These are phyloP conservation scores for Fraxinus sp. DNA, from an alignment of 305 asterid genomes.

Conservation along the genomic window DNA sequence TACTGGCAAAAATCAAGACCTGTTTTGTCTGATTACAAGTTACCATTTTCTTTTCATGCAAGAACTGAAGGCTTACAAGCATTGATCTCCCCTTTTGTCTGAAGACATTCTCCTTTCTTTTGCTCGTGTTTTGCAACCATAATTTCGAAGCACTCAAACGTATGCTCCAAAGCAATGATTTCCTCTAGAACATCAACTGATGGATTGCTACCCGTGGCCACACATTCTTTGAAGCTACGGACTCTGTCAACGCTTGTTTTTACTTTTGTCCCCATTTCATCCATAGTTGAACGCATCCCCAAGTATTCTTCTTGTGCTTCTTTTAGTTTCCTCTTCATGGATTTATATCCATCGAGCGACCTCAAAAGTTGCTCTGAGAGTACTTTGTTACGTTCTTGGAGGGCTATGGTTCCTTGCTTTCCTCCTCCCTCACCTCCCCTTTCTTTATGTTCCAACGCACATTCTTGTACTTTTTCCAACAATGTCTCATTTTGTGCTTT, in stretches of 20 bases:
- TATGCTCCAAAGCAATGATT: conserved; percentile 50
- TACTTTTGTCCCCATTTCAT: conserved; percentile 52
- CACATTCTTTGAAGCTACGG: conserved; percentile 43
- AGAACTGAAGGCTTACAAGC: conserved; percentile 48
- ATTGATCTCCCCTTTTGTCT: conserved; percentile 38
- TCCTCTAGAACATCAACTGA: conserved; percentile 43
- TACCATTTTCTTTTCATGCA: conserved; percentile 33
- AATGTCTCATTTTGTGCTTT: conserved; percentile 50
- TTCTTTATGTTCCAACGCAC: conserved; percentile 39
- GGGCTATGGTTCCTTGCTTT: conserved; percentile 31
- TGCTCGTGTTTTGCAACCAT: conserved; percentile 41
- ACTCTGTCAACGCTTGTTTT: conserved; percentile 43
- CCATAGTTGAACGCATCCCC: conserved; percentile 43
- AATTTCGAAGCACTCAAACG: conserved; percentile 49
- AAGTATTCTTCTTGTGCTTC: conserved; percentile 52
- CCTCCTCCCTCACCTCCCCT: conserved; percentile 22
- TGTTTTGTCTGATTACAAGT: background rate
- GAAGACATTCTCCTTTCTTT: conserved; percentile 44
- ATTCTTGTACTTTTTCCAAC: conserved; percentile 46
- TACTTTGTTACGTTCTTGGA: conserved; percentile 63
- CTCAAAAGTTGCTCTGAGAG: conserved; percentile 58
- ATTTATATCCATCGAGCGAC: conserved; percentile 56
- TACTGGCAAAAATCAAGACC: background rate
- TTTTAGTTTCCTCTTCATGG: conserved; percentile 63
- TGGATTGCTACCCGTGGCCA: conserved; percentile 24